Base-by-base conservation (phyloP, 371 early-diverging fungal genomes). In the Mucor indicus region DNA sequence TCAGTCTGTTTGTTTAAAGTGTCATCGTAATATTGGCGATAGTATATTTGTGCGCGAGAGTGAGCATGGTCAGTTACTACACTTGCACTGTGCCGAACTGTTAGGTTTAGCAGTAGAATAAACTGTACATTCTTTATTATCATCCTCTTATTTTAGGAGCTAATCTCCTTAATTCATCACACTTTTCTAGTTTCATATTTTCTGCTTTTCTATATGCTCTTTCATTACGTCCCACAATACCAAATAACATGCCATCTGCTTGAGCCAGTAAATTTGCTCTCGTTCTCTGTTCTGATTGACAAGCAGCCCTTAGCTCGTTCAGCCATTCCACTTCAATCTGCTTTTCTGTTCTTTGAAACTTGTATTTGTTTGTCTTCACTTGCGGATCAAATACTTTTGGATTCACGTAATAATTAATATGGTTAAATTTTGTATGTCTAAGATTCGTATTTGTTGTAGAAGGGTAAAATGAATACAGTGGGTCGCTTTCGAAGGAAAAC, bases 61-160 rank as follows among this genome's bases (percentile, higher is more conserved):
- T 30, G 55, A 57, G 5, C 62, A 72, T 36, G 77, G 69, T 20
- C 60, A 63, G 38, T 44, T 80, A n/a, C 52, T 77, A 9, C 84
- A 86, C 50, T 38, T 80, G 20, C 74, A 81, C 43, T 84, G 84
- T 47, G 80, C 75, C 7, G 57, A 69, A 37, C 20, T 51, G 6
- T 22, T 60, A 12, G 63, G 62, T 2, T 35, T 58, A 21, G n/a
- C n/a, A n/a, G n/a, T n/a, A n/a, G n/a, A n/a, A n/a, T n/a, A n/a
- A n/a, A n/a, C n/a, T n/a, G n/a, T n/a, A n/a, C n/a, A n/a, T n/a
- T n/a, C n/a, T n/a, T n/a, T n/a, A n/a, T n/a, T n/a, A n/a, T 46
- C 12, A 48, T 10, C 31, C 30, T 44, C 52, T 29, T 10, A 52
- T 52, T 21, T 44, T 52, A 6, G 37, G 49, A 23, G 38, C 29